Evolutionary conservation across 768 basidiomycete genomes (phyloP).

Genomic region (Pisolithus sp.): DNA sequence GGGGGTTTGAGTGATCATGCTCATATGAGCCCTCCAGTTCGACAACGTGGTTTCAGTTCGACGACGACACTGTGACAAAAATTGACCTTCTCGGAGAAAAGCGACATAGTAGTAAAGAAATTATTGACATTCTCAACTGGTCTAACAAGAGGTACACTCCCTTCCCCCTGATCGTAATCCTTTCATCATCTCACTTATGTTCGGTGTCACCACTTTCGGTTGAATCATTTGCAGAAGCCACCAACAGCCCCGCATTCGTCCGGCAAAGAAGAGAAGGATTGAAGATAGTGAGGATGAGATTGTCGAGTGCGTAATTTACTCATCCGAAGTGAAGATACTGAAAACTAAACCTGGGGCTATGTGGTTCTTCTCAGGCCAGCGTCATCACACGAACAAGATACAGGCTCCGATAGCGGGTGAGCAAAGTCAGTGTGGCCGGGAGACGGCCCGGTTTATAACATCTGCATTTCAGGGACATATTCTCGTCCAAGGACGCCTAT

Average conservation of each 20-base stretch:
- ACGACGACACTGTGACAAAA: conserved; percentile 78
- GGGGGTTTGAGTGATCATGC: not conserved
- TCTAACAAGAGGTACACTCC: conserved; percentile 22
- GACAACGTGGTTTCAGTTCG: conserved; percentile 83
- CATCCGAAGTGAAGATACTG: conserved; percentile 6
- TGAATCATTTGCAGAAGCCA: conserved; percentile 13
- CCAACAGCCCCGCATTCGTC: conserved; percentile 32
- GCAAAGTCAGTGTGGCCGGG: conserved; percentile 81
- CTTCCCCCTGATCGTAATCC: not conserved
- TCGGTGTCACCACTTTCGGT: not conserved
- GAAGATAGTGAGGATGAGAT: conserved; percentile 56
- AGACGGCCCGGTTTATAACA: conserved; percentile 8
- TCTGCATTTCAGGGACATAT: conserved; percentile 36
- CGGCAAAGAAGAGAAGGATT: conserved; percentile 44
- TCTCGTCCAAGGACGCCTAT: conserved; percentile 81
- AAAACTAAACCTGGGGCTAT: not conserved
- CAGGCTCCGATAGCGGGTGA: conserved; percentile 55
- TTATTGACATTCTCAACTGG: conserved; percentile 21
- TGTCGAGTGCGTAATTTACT: conserved; percentile 21
- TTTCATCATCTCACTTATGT: not conserved
- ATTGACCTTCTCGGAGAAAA: conserved; percentile 51
- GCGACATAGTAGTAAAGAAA: conserved; percentile 24
- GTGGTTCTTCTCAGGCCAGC: conserved; percentile 15
- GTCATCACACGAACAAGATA: conserved; percentile 12
- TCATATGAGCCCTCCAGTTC: conserved; percentile 33